These are phyloP conservation scores for Venturia aucupariae DNA, from an alignment of 2,329 filamentous ascomycete species.

Conservation along the genomic window DNA sequence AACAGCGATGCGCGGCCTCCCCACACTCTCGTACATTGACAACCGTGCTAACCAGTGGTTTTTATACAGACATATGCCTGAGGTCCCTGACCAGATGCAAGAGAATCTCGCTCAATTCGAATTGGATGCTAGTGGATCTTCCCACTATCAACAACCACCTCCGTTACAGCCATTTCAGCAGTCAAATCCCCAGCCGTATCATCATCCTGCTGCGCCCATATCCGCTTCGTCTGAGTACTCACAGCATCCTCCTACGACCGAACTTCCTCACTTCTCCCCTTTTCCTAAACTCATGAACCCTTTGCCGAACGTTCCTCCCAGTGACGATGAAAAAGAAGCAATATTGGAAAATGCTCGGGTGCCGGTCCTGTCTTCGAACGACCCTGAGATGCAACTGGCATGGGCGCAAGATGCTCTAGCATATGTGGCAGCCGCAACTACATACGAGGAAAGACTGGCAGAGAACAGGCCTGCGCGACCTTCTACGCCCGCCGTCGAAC, in stretches of 20 bases:
- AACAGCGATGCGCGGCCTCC: conserved; percentile 12
- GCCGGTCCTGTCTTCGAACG: conserved; percentile 82
- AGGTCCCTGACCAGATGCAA: conserved; percentile 95
- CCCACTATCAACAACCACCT: conserved; percentile 21
- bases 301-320: conserved; percentile 82
- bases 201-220: conserved; percentile 17
- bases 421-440: conserved; percentile 76
- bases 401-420: conserved; percentile 91
- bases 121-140: conserved; percentile 56
- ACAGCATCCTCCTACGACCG: conserved; percentile 29
- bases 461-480: conserved; percentile 53
- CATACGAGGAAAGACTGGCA: conserved; percentile 62
- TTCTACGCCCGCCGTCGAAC: conserved; percentile 76
- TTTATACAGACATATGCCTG: conserved; percentile 69
- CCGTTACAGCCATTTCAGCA: conserved; percentile 6
- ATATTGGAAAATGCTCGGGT: conserved; percentile 77
- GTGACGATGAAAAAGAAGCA: conserved; percentile 87
- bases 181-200: conserved; percentile 20
- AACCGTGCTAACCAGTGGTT: conserved; percentile 15
- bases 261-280: conserved; percentile 73
- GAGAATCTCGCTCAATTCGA: conserved; percentile 88
- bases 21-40: not conserved
- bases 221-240: conserved; percentile 23
- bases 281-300: conserved; percentile 75
- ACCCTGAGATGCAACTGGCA: conserved; percentile 90